These are phyloP conservation scores for Talaromyces nanjingensis DNA, from an alignment of 495 filamentous ascomycete species.

Conservation along the genomic window DNA sequence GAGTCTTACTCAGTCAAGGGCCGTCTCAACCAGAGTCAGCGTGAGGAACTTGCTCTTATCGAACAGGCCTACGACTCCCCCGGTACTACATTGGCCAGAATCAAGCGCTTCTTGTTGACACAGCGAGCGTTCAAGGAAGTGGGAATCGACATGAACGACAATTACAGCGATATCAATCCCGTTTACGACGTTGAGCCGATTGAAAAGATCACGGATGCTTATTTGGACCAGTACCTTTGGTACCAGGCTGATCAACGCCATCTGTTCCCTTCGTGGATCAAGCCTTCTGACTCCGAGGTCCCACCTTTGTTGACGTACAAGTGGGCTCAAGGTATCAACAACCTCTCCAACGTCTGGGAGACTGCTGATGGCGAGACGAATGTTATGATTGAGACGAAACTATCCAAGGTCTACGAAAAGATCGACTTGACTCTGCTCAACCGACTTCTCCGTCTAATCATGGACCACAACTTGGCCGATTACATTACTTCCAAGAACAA, in stretches of 20 bases:
- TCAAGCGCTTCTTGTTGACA: conserved; percentile 96
- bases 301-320: conserved; percentile 97
- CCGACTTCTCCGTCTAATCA: conserved; percentile 86
- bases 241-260: conserved; percentile 98
- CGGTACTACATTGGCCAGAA: conserved; percentile 89
- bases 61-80: conserved; percentile 99
- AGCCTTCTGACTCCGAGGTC: conserved; percentile 97
- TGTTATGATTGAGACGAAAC: conserved; percentile 96
- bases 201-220: conserved; percentile 99
- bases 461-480: conserved; percentile 99
- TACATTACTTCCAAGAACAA: conserved; percentile 99
- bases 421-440: conserved; percentile 96
- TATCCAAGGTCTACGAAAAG: conserved; percentile 99
- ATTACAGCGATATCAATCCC: conserved; percentile 97
- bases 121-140: conserved; percentile 99
- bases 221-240: conserved; percentile 98
- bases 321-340: conserved; percentile 99
- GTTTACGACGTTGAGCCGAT: conserved; percentile 99
- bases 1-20: conserved; percentile 99
- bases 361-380: conserved; percentile 94
- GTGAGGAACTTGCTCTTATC: conserved; percentile 94
- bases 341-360: conserved; percentile 96
- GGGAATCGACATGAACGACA: conserved; percentile 99
- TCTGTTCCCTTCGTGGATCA: conserved; percentile 98
- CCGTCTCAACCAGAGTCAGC: conserved; percentile 92